Conservation (phyloP, 2,329 filamentous ascomycete species). For the Colletotrichum cuscutae region DNA sequence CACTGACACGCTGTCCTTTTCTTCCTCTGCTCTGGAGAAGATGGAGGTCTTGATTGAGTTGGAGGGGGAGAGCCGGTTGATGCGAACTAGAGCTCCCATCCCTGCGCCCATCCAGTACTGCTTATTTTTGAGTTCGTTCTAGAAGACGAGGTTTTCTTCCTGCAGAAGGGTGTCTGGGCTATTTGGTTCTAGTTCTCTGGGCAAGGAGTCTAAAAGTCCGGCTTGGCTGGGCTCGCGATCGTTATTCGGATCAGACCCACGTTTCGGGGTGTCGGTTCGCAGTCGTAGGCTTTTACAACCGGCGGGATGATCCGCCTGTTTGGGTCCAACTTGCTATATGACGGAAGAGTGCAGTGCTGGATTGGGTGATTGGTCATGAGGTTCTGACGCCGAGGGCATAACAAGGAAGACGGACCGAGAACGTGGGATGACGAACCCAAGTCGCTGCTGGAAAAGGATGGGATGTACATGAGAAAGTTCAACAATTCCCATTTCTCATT, state of each 20-base stretch:
- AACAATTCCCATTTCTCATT: background rate
- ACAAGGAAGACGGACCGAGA: background rate
- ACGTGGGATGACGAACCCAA: background rate
- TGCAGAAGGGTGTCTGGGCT: background rate
- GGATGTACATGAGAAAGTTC: background rate
- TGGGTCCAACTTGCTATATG: background rate
- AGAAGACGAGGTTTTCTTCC: background rate
- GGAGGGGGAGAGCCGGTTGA: background rate
- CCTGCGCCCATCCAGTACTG: background rate
- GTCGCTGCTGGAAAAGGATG: background rate
- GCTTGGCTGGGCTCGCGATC: background rate
- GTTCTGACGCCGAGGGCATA: background rate
- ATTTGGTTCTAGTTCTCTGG: background rate
- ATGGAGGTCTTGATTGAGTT: background rate
- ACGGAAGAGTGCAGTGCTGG: background rate
- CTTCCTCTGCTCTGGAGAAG: background rate
- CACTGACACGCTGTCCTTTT: background rate
- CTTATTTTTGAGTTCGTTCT: constrained; percentile 1
- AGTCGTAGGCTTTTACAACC: background rate
- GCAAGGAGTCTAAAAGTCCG: background rate
- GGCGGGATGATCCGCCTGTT: background rate
- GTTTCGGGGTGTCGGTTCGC: constrained; percentile 11
- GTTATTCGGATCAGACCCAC: constrained; percentile 2
- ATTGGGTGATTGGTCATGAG: background rate
- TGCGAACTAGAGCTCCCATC: background rate